Evolutionary conservation across 768 basidiomycete genomes (phyloP).

Genomic region (Fibroporia radiculosa): DNA sequence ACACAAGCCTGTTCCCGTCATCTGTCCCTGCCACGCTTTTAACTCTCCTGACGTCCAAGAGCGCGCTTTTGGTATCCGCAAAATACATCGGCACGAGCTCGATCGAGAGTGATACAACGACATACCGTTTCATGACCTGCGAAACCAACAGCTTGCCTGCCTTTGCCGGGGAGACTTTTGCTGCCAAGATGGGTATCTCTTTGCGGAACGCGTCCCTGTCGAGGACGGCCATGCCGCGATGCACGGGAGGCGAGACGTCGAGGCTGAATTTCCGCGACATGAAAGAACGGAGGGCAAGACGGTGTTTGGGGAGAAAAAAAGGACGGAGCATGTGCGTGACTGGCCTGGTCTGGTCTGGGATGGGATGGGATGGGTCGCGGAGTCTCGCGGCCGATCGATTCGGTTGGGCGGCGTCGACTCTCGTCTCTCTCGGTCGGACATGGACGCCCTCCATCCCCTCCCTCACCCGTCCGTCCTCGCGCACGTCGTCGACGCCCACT

Average conservation of each 20-base stretch:
- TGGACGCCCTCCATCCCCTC: neutral
- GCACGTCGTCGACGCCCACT: conserved; percentile 83
- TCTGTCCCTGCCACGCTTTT: conserved; percentile 47
- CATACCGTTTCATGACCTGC: conserved; percentile 51
- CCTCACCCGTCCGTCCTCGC: conserved; percentile 35
- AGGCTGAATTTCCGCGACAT: neutral
- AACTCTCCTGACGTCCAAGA: conserved; percentile 66
- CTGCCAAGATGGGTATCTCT: conserved; percentile 60
- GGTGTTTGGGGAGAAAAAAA: neutral
- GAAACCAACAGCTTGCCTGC: conserved; percentile 51
- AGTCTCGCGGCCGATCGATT: too few relatives aligned
- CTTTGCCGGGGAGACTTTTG: conserved; percentile 48
- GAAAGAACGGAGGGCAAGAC: neutral
- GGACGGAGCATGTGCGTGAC: neutral
- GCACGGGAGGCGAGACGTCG: conserved; percentile 1
- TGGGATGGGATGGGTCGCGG: too few relatives aligned
- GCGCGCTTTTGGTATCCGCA: conserved; percentile 30
- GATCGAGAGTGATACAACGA: conserved; percentile 4
- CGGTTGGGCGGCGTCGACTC: too few relatives aligned
- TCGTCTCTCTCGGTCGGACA: neutral
- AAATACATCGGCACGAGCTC: too few relatives aligned
- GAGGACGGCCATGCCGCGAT: conserved; percentile 33
- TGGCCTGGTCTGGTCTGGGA: too few relatives aligned
- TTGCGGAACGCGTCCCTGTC: conserved; percentile 61
- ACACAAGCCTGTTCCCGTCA: conserved; percentile 50